Conservation (phyloP, 345 rosid species). For the Eucalyptus guilfoylei region DNA sequence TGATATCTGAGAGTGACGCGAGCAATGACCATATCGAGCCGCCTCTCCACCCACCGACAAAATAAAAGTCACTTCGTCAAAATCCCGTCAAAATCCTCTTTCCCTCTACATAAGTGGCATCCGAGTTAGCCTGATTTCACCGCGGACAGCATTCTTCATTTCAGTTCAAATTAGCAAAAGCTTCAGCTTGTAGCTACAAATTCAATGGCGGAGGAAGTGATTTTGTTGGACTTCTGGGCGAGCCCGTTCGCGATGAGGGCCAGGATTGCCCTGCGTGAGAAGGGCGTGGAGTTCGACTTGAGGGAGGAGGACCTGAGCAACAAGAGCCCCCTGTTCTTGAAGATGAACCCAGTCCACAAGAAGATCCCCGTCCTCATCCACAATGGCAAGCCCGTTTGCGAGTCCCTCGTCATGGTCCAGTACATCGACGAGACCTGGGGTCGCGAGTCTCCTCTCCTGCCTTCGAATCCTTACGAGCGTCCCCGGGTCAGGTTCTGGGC, state of each 20-base stretch:
- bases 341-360: constrained; percentile 5
- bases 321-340: constrained; percentile 1
- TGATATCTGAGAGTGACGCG: not conserved
- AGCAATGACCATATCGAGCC: not conserved
- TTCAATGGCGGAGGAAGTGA: not conserved
- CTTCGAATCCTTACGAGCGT: not conserved
- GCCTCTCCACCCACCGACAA: not conserved
- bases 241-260: constrained; percentile 4
- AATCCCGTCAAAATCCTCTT: no score
- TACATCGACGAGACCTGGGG: constrained; percentile 4
- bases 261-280: constrained; percentile 1
- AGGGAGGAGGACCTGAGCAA: constrained; percentile 1
- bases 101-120: not conserved
- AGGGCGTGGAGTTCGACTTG: not conserved
- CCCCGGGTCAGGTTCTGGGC: constrained; percentile 3
- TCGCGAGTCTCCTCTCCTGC: not conserved
- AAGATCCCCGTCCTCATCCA: constrained; percentile 6
- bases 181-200: not conserved
- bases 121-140: not conserved
- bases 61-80: no score
- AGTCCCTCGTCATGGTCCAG: not conserved
- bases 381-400: not conserved
- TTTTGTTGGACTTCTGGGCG: not conserved
- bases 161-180: not conserved
- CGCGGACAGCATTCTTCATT: not conserved